Evolutionary conservation across 1,284 basidiomycete genomes (phyloP), one percentile per base, ranked within the genome.

Genomic region (Tilletia caries): DNA sequence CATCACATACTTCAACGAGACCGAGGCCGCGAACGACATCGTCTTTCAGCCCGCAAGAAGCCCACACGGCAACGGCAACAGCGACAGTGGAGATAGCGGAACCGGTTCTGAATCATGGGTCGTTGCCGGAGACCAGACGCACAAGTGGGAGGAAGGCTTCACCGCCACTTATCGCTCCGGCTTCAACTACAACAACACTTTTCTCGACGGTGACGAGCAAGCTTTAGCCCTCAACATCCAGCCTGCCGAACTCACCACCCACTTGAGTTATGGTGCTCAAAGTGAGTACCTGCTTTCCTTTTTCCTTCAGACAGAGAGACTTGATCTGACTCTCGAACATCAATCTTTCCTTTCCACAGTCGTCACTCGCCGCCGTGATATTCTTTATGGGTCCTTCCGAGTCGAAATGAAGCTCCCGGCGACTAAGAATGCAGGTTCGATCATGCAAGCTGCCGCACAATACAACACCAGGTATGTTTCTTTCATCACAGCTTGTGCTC

Each of bases 1-100:
- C 65, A 79, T 80, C 68, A 74, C 73, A 52, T 80, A 80, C 66
- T 80, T 79, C 58, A 80, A 80, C 71, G 78, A 80, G 52, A 67
- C 75, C 2, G 76, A 70, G 32, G 41, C 72, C 60, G 69, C 66
- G 18, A 29, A 64, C 37, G 70, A 78, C 62, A 67, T 78, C n/a
- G 76, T 76, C 52, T 75, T 70, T 12, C 27, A 71, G 13, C 75
- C 76, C 15, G 58, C 66, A 15, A n/a, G 41, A 2, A 76, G 76
- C 3, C 75, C 77, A 5, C 68, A 71, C 27, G 71, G 73, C 41
- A 75, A 75, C 46, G 77, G 74, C 20, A 65, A 67, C n/a, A 68
- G 66, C 62, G n/a, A n/a, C 48, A 27, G n/a, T 20, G 48, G 48
- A 12, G 25, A 50, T 20, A 50, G 48, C 20, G 48, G 48, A 8